A percentile compares a stretch with the other conserved stretches of the same genome.
These are phyloP conservation scores for Tylopilus balloui DNA, from an alignment of 768 basidiomycete species.

Conservation along the genomic window DNA sequence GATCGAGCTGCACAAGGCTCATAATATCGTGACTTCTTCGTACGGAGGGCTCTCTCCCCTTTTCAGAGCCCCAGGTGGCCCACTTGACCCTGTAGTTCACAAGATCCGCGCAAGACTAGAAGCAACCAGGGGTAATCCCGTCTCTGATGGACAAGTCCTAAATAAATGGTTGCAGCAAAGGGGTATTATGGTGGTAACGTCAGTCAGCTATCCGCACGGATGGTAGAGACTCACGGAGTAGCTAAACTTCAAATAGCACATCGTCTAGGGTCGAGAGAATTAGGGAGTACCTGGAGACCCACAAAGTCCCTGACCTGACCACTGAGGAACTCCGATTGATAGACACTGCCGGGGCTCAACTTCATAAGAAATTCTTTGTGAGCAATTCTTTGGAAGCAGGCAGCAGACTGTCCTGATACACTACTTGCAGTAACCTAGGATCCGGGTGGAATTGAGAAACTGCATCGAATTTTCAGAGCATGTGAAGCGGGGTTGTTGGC, in stretches of 20 bases:
- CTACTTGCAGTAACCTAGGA: not conserved
- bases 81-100: not conserved
- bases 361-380: constrained; percentile 3
- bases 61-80: not conserved
- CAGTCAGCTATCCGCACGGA: not conserved
- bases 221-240: not conserved
- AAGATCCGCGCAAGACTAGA: constrained; percentile 1
- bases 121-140: not conserved
- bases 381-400: not conserved
- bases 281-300: not conserved
- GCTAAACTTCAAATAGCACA: not conserved
- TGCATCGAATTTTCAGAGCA: not conserved
- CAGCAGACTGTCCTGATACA: not conserved
- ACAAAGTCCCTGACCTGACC: constrained; percentile 5
- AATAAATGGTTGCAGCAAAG: constrained; percentile 3
- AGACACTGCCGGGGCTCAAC: not conserved
- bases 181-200: not conserved
- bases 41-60: constrained; percentile 1
- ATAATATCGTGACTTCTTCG: constrained; percentile 2
- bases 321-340: not conserved
- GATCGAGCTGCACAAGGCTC: not conserved
- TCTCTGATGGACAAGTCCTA: constrained; percentile 3
- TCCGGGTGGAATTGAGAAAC: no score
- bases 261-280: not conserved
- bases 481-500: not conserved